Base-by-base conservation (phyloP, 2,329 filamentous ascomycete genomes). In the Alternaria triticina region DNA sequence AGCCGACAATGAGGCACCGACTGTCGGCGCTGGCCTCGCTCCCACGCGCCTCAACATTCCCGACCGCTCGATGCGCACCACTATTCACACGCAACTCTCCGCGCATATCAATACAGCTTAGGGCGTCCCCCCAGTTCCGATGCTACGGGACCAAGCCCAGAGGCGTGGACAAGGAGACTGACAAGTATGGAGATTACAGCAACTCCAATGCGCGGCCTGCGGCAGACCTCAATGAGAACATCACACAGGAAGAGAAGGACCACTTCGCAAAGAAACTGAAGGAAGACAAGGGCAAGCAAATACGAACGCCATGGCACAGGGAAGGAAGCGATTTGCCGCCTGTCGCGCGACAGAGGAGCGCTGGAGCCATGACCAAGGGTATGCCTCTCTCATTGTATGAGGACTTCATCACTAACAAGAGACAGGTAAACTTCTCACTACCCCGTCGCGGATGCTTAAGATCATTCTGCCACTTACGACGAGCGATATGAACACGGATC, bases 401-500 rank as follows among this genome's bases (percentile, higher is more conserved):
- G 43, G 30, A 30, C 12, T 47, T 45, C n/a, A 4, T 30, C 11
- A 49, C 54, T 72, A 30, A 74, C 56, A 54, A 7, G 22, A 45
- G 4, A 4, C 51, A 90, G 91, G 92, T 20, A 93, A 93, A 75
- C 86, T 96, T 3, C 81, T 95, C 27, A 94, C 92, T 0, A 96
- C 93, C 0, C 92, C 92, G 0, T 93, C 91, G 0, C 86, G 91
- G 2, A 87, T 95, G 61, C 86, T 96, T 54, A 96, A 96, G 78
- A 85, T 96, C 13, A 90, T 96, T 15, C 84, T 96, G 0, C 93
- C 93, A 0, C 84, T 96, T 25, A 88, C 88, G 0, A 90, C 87
- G 0, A 80, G 84, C 49, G 88, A 90, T 60, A 83, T 84, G 28
- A 86, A 87, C 66, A 81, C 82, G 2, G 86, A 89, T 65, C 84